Percentiles rank a stretch among this genome's conserved stretches.
phyloP scores from a whole-genome alignment of 148 eudicot species.

The Amaranthus hypochondriacus region DNA sequence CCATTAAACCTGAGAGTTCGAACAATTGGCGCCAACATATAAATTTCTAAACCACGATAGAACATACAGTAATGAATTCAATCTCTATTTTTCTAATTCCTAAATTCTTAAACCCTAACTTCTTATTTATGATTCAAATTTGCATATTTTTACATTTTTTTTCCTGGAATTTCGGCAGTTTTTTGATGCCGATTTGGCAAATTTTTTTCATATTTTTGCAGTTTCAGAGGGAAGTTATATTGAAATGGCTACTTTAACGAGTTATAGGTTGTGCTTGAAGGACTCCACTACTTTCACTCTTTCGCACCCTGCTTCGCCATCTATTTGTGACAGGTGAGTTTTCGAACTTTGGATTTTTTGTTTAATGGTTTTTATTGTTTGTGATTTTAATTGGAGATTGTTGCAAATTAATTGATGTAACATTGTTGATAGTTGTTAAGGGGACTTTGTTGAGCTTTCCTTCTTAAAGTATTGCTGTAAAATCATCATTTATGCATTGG shows the following conservation, averaged over 20 bases:
- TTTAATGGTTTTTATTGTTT: too few relatives aligned
- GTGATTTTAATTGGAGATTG: too few relatives aligned
- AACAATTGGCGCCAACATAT: background rate
- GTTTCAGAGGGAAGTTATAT: background rate
- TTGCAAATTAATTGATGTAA: too few relatives aligned
- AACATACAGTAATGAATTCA: background rate
- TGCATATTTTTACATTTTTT: background rate
- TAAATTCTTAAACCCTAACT: background rate
- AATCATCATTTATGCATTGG: too few relatives aligned
- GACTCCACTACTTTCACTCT: slow-evolving; percentile 9
- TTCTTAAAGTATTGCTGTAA: too few relatives aligned
- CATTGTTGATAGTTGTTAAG: too few relatives aligned
- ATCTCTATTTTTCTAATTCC: background rate
- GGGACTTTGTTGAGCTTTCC: too few relatives aligned
- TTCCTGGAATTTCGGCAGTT: background rate
- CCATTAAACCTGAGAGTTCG: background rate
- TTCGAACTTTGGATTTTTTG: too few relatives aligned
- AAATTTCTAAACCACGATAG: background rate
- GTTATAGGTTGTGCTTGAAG: slow-evolving; percentile 12
- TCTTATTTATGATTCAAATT: background rate
- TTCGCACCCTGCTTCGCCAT: slow-evolving; percentile 1
- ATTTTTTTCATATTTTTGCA: background rate
- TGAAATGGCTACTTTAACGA: slow-evolving; percentile 13
- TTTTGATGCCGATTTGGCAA: background rate
- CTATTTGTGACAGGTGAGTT: background rate